Evolutionary conservation across 2,329 filamentous ascomycete genomes (phyloP).

Genomic region (Chaetomiaceae sp.): DNA sequence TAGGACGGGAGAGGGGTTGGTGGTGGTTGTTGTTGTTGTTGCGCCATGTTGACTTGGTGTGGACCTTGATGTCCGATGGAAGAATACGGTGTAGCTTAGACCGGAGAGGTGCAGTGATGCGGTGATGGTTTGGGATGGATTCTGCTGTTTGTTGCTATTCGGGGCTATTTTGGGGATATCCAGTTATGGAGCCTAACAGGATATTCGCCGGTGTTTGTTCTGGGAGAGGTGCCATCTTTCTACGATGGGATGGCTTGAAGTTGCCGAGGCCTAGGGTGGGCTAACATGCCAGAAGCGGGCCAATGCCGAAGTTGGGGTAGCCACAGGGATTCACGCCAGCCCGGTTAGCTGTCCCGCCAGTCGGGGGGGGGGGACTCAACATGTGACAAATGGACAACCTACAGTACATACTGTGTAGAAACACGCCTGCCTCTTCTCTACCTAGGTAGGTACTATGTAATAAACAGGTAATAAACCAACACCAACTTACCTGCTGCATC

Average conservation of each 20-base stretch:
- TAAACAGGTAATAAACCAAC: no score
- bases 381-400: slow-evolving; percentile 7
- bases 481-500: no score
- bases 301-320: slow-evolving; percentile 9
- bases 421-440: no score
- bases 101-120: no score
- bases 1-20: slow-evolving; percentile 33
- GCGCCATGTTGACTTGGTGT: slow-evolving; percentile 13
- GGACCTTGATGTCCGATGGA: background rate
- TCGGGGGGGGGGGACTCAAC: background rate
- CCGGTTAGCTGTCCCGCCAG: no score
- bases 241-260: background rate
- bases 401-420: no score
- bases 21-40: slow-evolving; percentile 7
- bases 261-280: slow-evolving; percentile 15
- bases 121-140: background rate
- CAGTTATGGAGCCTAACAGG: background rate
- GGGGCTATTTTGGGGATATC: background rate
- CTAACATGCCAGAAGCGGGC: slow-evolving; percentile 8
- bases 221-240: slow-evolving; percentile 1
- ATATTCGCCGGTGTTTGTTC: background rate
- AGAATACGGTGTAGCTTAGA: background rate
- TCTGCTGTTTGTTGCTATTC: background rate
- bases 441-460: no score
- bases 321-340: background rate